phyloP scores from a whole-genome alignment of 345 rosid genomes.

The Erucastrum elatum region DNA sequence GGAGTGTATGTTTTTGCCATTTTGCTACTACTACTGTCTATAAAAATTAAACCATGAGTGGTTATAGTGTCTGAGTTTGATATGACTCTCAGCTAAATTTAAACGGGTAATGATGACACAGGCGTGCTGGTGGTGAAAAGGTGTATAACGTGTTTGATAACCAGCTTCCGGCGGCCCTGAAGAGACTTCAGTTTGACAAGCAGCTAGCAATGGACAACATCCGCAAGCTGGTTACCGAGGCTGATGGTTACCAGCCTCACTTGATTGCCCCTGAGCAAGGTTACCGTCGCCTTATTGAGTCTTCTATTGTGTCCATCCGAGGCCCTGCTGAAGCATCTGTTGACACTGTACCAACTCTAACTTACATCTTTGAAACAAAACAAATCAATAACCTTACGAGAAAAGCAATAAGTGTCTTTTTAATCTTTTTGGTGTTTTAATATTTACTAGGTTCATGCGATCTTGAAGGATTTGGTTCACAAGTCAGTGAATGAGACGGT shows the following conservation, averaged over 20 bases:
- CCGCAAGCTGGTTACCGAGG: constrained; percentile 95
- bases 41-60: constrained; percentile 4
- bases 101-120: constrained; percentile 37
- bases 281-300: constrained; percentile 96
- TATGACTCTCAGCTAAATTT: constrained; percentile 1
- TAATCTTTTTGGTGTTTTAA: neutral
- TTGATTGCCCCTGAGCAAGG: constrained; percentile 99
- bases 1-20: constrained; percentile 61
- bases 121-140: constrained; percentile 98
- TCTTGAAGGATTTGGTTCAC: constrained; percentile 95
- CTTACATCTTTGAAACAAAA: constrained; percentile 15
- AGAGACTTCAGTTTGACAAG: constrained; percentile 97
- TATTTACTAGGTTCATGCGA: constrained; percentile 69
- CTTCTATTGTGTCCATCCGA: constrained; percentile 77
- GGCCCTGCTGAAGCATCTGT: constrained; percentile 99
- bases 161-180: constrained; percentile 98
- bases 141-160: constrained; percentile 91
- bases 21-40: neutral
- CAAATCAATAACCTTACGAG: neutral
- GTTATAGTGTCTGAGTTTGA: constrained; percentile 12
- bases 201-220: constrained; percentile 98
- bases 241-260: constrained; percentile 99
- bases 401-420: constrained; percentile 8
- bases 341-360: constrained; percentile 76
- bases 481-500: constrained; percentile 84